These are phyloP conservation scores for Trichoderma sp. DNA, from an alignment of 2,329 filamentous ascomycete species.

Conservation along the genomic window DNA sequence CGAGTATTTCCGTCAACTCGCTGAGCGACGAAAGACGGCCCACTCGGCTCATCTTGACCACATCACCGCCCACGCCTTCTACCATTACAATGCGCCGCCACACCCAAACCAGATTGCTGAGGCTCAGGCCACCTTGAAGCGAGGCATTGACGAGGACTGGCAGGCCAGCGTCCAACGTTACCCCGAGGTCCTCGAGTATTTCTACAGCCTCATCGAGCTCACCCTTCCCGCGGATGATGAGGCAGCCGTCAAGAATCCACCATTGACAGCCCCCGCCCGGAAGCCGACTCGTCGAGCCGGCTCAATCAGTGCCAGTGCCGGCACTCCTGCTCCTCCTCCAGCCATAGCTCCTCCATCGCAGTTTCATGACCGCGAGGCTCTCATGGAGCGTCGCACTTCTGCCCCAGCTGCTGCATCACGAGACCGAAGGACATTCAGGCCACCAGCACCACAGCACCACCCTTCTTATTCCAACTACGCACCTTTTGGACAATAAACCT, in stretches of 20 bases:
- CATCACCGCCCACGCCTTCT: slow-evolving; percentile 56
- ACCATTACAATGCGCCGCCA: slow-evolving; percentile 59
- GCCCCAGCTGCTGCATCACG: slow-evolving; percentile 27
- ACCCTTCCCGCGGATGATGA: slow-evolving; percentile 65
- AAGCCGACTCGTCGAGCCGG: slow-evolving; percentile 48
- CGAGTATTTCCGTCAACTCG: slow-evolving; percentile 63
- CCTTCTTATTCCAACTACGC: slow-evolving; percentile 17
- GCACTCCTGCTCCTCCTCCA: slow-evolving; percentile 18
- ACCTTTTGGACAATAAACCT: slow-evolving; percentile 17
- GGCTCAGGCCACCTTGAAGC: slow-evolving; percentile 67
- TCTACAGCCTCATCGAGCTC: slow-evolving; percentile 70
- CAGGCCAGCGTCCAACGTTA: slow-evolving; percentile 72
- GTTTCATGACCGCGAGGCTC: slow-evolving; percentile 32
- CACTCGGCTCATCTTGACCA: slow-evolving; percentile 59
- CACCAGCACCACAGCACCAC: slow-evolving; percentile 22
- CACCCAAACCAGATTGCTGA: slow-evolving; percentile 64
- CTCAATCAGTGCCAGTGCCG: slow-evolving; percentile 40
- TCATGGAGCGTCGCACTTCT: slow-evolving; percentile 25
- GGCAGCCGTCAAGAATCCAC: slow-evolving; percentile 59
- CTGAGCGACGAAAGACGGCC: slow-evolving; percentile 60
- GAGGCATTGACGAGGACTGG: slow-evolving; percentile 79
- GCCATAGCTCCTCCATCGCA: slow-evolving; percentile 30
- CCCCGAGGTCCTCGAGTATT: slow-evolving; percentile 80
- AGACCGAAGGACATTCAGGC: slow-evolving; percentile 30
- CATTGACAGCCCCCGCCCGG: slow-evolving; percentile 55